Evolutionary conservation across 2,329 filamentous ascomycete species (phyloP).

Genomic region (Aspergillus persii): DNA sequence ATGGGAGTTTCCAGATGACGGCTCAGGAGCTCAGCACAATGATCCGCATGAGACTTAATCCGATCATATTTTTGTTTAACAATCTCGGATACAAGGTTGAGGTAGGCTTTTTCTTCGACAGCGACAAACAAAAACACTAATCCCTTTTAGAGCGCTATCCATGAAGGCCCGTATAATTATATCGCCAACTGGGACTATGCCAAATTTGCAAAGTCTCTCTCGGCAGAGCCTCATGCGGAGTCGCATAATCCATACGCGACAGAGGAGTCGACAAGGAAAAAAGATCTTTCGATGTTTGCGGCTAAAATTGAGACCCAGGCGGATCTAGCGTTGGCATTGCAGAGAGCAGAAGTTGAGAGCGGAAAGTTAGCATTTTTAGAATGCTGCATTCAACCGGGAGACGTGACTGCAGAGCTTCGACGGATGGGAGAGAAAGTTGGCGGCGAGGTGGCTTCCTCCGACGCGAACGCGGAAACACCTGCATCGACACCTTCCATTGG

Average conservation of each 20-base stretch:
- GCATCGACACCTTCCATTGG: not conserved
- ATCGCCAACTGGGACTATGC: conserved; percentile 12
- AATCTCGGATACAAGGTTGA: conserved; percentile 86
- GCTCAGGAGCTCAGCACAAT: conserved; percentile 81
- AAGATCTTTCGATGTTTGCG: not conserved
- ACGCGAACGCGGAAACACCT: not conserved
- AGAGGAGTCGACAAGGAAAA: not conserved
- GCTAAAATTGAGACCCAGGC: not conserved
- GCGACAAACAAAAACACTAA: not conserved
- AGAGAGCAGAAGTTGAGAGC: not conserved
- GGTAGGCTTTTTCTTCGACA: conserved; percentile 10
- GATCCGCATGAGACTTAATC: conserved; percentile 67
- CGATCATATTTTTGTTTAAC: conserved; percentile 80
- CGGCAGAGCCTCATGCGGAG: not conserved
- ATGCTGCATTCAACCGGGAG: conserved; percentile 8
- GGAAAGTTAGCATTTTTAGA: conserved; percentile 10
- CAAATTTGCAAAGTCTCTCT: conserved; percentile 3
- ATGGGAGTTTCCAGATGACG: conserved; percentile 81
- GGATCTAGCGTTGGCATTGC: not conserved
- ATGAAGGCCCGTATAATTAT: conserved; percentile 12
- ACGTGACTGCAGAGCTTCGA: conserved; percentile 5
- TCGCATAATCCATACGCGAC: conserved; percentile 2
- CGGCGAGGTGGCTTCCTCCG: not conserved
- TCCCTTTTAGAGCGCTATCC: conserved; percentile 1
- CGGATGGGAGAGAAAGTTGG: not conserved